Conservation (phyloP, 257 asterid genomes). For the Penstemon eatonii region DNA sequence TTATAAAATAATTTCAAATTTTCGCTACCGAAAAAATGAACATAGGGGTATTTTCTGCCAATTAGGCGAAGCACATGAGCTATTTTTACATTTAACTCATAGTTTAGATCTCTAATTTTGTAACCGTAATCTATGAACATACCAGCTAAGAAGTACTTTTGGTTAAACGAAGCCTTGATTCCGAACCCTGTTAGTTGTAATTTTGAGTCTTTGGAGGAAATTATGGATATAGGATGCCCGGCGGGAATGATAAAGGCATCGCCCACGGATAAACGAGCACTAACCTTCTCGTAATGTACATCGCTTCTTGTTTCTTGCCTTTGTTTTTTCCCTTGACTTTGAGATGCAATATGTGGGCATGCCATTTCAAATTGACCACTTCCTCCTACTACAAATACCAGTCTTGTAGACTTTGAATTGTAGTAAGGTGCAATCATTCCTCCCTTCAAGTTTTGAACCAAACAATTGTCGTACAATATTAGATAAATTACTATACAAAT, state of each 20-base stretch:
- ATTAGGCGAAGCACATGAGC: no score
- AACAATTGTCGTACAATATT: not conserved
- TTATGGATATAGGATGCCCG: slow-evolving; percentile 39
- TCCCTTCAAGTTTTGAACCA: slow-evolving; percentile 32
- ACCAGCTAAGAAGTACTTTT: slow-evolving; percentile 49
- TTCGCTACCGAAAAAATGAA: no score
- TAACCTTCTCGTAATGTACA: slow-evolving; percentile 27
- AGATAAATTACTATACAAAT: not conserved
- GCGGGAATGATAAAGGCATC: slow-evolving; percentile 45
- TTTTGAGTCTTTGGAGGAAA: slow-evolving; percentile 38
- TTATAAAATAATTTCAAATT: no score
- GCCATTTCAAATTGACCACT: slow-evolving; percentile 46
- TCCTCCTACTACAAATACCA: slow-evolving; percentile 40
- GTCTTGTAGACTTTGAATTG: slow-evolving; percentile 41
- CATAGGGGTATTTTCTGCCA: no score
- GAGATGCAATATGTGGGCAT: slow-evolving; percentile 37
- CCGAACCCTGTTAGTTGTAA: slow-evolving; percentile 43
- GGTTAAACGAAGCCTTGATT: slow-evolving; percentile 33
- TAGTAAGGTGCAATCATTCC: slow-evolving; percentile 48
- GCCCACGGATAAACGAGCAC: slow-evolving; percentile 35
- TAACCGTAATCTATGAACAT: not conserved
- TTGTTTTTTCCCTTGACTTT: not conserved
- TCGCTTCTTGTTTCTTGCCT: slow-evolving; percentile 2
- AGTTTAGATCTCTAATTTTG: no score
- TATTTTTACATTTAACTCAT: no score